Evolutionary conservation across 2,329 filamentous ascomycete genomes (phyloP).

Genomic region (Penicillium sp.): DNA sequence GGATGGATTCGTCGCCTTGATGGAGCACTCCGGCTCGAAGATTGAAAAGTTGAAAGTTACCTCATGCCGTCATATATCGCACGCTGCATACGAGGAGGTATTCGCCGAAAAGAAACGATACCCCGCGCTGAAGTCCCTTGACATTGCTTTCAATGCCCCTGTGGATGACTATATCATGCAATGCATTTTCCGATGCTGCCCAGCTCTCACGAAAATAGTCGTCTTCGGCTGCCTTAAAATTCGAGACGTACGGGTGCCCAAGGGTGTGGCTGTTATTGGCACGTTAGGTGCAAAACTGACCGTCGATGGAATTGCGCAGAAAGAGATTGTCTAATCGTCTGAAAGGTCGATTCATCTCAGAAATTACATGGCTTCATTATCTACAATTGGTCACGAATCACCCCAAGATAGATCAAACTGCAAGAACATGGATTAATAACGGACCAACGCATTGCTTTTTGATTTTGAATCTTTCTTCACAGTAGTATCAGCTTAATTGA

Average conservation of each 20-base stretch:
- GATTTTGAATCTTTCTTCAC: too few relatives aligned
- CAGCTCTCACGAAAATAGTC: constrained; percentile 54
- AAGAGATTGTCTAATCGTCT: constrained; percentile 5
- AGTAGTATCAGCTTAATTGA: neutral
- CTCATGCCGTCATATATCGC: constrained; percentile 78
- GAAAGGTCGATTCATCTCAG: neutral
- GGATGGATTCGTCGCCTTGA: constrained; percentile 74
- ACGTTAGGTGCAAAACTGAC: constrained; percentile 21
- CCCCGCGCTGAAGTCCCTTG: constrained; percentile 67
- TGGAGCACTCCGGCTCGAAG: constrained; percentile 73
- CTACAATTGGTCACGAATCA: neutral
- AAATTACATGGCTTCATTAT: neutral
- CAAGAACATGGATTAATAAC: neutral
- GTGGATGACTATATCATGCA: constrained; percentile 48
- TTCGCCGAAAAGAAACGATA: constrained; percentile 67
- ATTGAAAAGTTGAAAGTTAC: constrained; percentile 74
- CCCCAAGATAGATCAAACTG: neutral
- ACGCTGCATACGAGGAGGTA: constrained; percentile 69
- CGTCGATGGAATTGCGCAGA: neutral
- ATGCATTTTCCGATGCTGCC: constrained; percentile 48
- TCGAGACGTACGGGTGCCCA: constrained; percentile 56
- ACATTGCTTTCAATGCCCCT: constrained; percentile 66
- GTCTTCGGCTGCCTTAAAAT: constrained; percentile 65
- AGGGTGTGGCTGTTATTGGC: constrained; percentile 60
- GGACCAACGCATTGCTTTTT: too few relatives aligned